Evolutionary conservation across 768 basidiomycete species (phyloP).

Genomic region (Lyophyllum shimeji): DNA sequence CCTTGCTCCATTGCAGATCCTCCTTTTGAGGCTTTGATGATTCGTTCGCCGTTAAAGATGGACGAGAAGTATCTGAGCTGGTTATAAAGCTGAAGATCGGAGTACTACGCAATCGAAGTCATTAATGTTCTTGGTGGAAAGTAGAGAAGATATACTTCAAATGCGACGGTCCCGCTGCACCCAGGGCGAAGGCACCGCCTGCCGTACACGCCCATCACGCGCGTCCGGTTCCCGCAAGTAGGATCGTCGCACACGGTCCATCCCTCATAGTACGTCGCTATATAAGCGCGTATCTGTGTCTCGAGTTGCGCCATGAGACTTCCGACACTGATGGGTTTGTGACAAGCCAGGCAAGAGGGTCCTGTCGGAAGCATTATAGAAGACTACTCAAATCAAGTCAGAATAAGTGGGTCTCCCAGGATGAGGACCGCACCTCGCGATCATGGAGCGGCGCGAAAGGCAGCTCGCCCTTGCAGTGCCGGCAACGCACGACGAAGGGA

Average conservation of each 20-base stretch:
- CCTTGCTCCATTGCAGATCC: constrained; percentile 34
- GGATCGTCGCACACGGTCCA: constrained; percentile 88
- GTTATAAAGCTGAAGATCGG: constrained; percentile 74
- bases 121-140: not conserved
- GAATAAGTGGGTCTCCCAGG: not conserved
- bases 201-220: constrained; percentile 93
- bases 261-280: constrained; percentile 83
- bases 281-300: constrained; percentile 73
- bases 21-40: constrained; percentile 49
- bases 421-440: constrained; percentile 42
- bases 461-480: constrained; percentile 61
- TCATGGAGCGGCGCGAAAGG: constrained; percentile 61
- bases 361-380: constrained; percentile 68
- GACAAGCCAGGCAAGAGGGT: constrained; percentile 69
- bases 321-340: constrained; percentile 44
- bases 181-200: constrained; percentile 69
- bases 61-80: constrained; percentile 83
- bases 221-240: constrained; percentile 80
- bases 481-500: constrained; percentile 76
- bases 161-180: constrained; percentile 69
- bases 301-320: constrained; percentile 87
- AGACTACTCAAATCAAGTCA: constrained; percentile 41
- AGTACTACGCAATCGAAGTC: constrained; percentile 9
- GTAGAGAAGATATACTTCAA: constrained; percentile 59
- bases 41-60: constrained; percentile 76